Base-by-base conservation (phyloP, 179 eudicot genomes). In the Silene vulgaris region DNA sequence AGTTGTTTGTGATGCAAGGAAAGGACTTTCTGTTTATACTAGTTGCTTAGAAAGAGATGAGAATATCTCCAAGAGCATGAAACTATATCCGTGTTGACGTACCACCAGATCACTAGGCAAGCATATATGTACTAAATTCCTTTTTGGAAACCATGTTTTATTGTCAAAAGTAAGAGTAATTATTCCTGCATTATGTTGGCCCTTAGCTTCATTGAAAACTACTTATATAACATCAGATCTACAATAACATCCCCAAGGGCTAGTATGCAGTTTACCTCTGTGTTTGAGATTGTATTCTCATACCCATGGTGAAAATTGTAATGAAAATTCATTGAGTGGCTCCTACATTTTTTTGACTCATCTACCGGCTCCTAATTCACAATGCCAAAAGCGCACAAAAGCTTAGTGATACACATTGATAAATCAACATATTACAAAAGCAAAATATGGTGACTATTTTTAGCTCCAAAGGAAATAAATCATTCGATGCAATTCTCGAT, bases 151-250 rank as follows among this genome's bases (percentile, higher is more conserved):
- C 63, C 28, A 8, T 23, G 64, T 3, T 45, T 69, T 23, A 28
- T 26, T n/a, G n/a, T 77, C 40, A 68, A 62, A 17, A 45, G 3
- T 32, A 68, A 72, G 66, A 71, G 77, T 74, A 81, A 65, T 23
- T 81, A 78, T 74, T 78, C 74, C 67, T 57, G 40, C 9, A 32
- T 21, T 54, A 66, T 45, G 71, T 64, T 77, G 84, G 73, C 84
- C 77, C 76, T 81, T 81, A 60, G 84, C 62, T n/a, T 28, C 77
- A 29, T 48, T 7, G 45, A 68, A 74, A 77, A 78, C 57, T 77
- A 63, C 60, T 69, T 69, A 45, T 9, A 45, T 45, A 45, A 45
- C 2, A 45, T 45, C 50, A 13, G 50, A 9, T 45, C 43, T 40
- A 1, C 50, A 45, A 9, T 45, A 45, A 45, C 13, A 45, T 45